A percentile compares a stretch with the other conserved stretches of the same genome.
Conservation (phyloP, 768 basidiomycete genomes). For the Mycena polygramma region DNA sequence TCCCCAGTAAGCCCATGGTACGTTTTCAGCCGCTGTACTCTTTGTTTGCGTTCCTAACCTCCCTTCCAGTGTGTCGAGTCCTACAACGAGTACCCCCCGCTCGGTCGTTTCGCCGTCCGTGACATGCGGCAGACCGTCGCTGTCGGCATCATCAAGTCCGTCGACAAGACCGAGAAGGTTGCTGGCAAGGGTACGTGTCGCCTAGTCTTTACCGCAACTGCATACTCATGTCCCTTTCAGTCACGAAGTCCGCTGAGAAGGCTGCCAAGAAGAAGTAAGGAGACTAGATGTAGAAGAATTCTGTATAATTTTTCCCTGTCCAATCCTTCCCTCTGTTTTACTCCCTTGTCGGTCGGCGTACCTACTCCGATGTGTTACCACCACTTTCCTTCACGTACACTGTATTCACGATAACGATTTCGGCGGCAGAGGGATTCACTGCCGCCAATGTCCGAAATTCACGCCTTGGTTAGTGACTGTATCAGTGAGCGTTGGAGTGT, state of each 20-base stretch:
- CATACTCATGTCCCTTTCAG: constrained; percentile 51
- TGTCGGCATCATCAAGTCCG: constrained; percentile 98
- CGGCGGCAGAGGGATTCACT: constrained; percentile 32
- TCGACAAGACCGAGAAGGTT: constrained; percentile 93
- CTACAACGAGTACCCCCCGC: constrained; percentile 98
- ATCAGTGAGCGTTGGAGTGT: too few species aligned
- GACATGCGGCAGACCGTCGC: constrained; percentile 99
- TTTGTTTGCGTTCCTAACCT: constrained; percentile 25
- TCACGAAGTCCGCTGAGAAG: constrained; percentile 97
- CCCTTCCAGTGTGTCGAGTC: constrained; percentile 79
- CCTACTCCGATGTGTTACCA: constrained; percentile 48
- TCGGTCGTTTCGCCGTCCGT: constrained; percentile 99
- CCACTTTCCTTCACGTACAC: constrained; percentile 52
- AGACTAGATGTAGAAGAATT: constrained; percentile 81
- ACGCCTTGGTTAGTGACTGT: constrained; percentile 26
- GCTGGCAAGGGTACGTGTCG: constrained; percentile 81
- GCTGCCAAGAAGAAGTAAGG: constrained; percentile 92
- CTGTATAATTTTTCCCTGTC: constrained; percentile 68
- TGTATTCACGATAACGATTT: constrained; percentile 63
- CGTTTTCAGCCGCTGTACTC: constrained; percentile 34
- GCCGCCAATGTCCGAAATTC: constrained; percentile 27
- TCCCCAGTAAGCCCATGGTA: constrained; percentile 95
- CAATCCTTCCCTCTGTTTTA: constrained; percentile 56
- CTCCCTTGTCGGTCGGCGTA: constrained; percentile 54
- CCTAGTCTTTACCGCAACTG: constrained; percentile 7